phyloP scores from a whole-genome alignment of 2,329 filamentous ascomycete genomes.

The Xylaria arbuscula region DNA sequence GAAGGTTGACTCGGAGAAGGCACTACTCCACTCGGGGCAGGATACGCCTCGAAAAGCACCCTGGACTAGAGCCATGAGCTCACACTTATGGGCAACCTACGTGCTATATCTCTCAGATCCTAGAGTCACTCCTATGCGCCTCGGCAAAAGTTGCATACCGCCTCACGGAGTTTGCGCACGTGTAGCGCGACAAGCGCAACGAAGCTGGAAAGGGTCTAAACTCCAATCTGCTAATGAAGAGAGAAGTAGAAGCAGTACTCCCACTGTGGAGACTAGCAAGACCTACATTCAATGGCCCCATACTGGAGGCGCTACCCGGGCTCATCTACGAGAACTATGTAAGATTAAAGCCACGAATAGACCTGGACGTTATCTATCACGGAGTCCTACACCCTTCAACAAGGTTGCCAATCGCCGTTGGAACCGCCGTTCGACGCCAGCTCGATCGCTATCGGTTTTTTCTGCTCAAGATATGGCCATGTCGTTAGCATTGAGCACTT shows the following conservation, averaged over 20 bases:
- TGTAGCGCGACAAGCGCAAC: slow-evolving; percentile 73
- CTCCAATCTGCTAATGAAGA: slow-evolving; percentile 49
- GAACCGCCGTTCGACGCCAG: slow-evolving; percentile 61
- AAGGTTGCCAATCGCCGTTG: slow-evolving; percentile 62
- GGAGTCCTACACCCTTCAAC: slow-evolving; percentile 67
- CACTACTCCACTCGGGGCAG: slow-evolving; percentile 25
- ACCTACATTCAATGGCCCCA: slow-evolving; percentile 72
- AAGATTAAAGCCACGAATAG: slow-evolving; percentile 62
- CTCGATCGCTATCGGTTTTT: slow-evolving; percentile 62
- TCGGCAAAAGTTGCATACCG: slow-evolving; percentile 72
- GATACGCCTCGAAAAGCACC: slow-evolving; percentile 61
- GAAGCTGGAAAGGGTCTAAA: slow-evolving; percentile 73
- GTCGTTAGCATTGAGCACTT: slow-evolving; percentile 71
- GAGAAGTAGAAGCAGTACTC: slow-evolving; percentile 67
- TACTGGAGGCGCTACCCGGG: slow-evolving; percentile 70
- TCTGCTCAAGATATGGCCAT: slow-evolving; percentile 71
- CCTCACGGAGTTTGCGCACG: slow-evolving; percentile 73
- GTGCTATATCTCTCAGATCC: slow-evolving; percentile 73
- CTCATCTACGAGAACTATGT: slow-evolving; percentile 72
- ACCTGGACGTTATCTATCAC: slow-evolving; percentile 60
- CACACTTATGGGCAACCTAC: slow-evolving; percentile 74
- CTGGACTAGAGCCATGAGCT: slow-evolving; percentile 74
- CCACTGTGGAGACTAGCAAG: slow-evolving; percentile 60
- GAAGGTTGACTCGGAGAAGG: slow-evolving; percentile 31
- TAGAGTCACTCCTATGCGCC: slow-evolving; percentile 72